Evolutionary conservation across 1,139 yeast genomes (phyloP).

Genomic region (Yamadazyma triangularis): DNA sequence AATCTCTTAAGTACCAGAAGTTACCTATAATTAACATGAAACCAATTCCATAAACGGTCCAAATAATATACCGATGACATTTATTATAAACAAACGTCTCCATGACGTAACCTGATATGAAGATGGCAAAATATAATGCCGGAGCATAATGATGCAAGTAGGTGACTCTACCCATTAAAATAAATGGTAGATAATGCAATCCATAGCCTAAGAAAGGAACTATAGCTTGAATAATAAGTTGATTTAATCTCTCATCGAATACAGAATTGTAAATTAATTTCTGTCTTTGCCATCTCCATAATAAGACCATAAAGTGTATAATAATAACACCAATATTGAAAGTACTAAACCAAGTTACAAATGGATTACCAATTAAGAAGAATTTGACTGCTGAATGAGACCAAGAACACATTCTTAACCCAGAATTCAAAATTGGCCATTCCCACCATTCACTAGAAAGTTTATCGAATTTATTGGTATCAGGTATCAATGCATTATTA

Average conservation of each 20-base stretch:
- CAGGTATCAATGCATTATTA: slow-evolving; percentile 63
- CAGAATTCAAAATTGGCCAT: slow-evolving; percentile 65
- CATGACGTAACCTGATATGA: slow-evolving; percentile 47
- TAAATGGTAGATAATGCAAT: slow-evolving; percentile 85
- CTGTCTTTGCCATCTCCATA: slow-evolving; percentile 35
- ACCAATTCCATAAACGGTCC: slow-evolving; percentile 6
- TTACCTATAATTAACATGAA: slow-evolving; percentile 23
- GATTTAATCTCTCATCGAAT: slow-evolving; percentile 9
- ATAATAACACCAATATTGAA: slow-evolving; percentile 17
- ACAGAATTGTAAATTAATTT: slow-evolving; percentile 8
- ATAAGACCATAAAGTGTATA: slow-evolving; percentile 14
- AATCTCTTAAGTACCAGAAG: slow-evolving; percentile 69
- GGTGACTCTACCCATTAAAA: slow-evolving; percentile 94
- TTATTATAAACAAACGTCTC: slow-evolving; percentile 21
- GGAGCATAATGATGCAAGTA: slow-evolving; percentile 97
- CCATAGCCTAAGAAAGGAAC: slow-evolving; percentile 91
- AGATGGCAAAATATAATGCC: slow-evolving; percentile 90
- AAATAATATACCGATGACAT: slow-evolving; percentile 8
- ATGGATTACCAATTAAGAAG: slow-evolving; percentile 64
- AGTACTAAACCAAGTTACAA: slow-evolving; percentile 59
- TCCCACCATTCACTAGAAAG: slow-evolving; percentile 76
- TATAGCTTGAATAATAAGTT: slow-evolving; percentile 9
- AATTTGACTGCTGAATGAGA: slow-evolving; percentile 43
- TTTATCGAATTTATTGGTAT: slow-evolving; percentile 59
- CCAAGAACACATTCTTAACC: slow-evolving; percentile 74